These are phyloP conservation scores for Plasmodium vivax DNA, from an alignment of 169 alveolate genomes.

Conservation along the genomic window DNA sequence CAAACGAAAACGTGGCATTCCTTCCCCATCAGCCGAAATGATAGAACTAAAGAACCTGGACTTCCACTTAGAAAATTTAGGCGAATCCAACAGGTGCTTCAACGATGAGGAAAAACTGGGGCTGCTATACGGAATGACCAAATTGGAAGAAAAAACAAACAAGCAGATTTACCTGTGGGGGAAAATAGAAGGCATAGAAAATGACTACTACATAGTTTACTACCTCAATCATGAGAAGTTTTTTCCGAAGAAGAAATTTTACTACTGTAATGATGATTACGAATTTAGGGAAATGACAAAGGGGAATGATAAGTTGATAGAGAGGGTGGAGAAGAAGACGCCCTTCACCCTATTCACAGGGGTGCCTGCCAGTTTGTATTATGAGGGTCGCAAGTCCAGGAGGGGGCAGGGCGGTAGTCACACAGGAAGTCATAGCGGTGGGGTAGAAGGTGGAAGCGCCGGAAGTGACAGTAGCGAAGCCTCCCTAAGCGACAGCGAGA, in stretches of 20 bases:
- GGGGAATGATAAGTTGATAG: constrained; percentile 46
- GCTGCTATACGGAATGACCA: constrained; percentile 42
- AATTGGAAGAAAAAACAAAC: constrained; percentile 48
- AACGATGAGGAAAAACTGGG: constrained; percentile 62
- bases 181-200: constrained; percentile 56
- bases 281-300: constrained; percentile 30
- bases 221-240: constrained; percentile 25
- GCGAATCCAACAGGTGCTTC: constrained; percentile 63
- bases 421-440: neutral
- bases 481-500: neutral
- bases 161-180: constrained; percentile 63
- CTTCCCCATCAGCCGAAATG: constrained; percentile 12
- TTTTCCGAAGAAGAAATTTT: constrained; percentile 48
- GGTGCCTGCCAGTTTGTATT: constrained; percentile 15
- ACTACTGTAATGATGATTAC: constrained; percentile 57
- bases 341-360: constrained; percentile 58
- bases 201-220: constrained; percentile 55
- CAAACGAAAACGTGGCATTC: neutral
- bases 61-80: constrained; percentile 32
- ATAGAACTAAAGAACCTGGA: constrained; percentile 33
- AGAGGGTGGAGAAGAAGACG: constrained; percentile 12
- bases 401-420: neutral
- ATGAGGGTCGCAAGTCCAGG: neutral
- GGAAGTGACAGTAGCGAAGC: neutral
- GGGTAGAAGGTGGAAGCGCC: neutral